Evolutionary conservation across 805 yeast species (phyloP).

Genomic region (Pichia ethanolica): DNA sequence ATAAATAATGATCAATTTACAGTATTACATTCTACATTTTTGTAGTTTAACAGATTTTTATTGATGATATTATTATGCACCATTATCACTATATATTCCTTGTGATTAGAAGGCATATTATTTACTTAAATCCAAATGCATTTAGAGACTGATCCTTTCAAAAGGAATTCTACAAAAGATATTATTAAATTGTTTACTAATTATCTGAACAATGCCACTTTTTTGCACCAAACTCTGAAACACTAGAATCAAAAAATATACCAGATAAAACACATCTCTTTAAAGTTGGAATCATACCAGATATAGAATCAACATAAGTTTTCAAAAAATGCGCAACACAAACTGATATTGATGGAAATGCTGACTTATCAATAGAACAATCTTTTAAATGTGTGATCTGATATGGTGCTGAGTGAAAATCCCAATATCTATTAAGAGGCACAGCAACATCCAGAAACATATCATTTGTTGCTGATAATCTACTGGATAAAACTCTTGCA

Average conservation of each 20-base stretch:
- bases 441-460: conserved; percentile 25
- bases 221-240: neutral
- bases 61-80: no score
- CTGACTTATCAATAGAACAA: conserved; percentile 39
- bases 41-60: no score
- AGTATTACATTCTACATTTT: no score
- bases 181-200: neutral
- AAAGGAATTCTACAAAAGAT: no score
- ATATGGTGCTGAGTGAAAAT: conserved; percentile 37
- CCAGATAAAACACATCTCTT: conserved; percentile 33
- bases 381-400: conserved; percentile 30
- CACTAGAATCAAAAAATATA: conserved; percentile 28
- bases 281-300: conserved; percentile 28
- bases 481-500: conserved; percentile 35
- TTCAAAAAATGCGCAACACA: conserved; percentile 42
- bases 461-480: conserved; percentile 23
- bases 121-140: no score
- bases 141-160: no score
- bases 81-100: no score
- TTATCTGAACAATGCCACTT: conserved; percentile 16
- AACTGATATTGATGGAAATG: conserved; percentile 33
- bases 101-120: no score
- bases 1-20: no score
- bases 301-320: conserved; percentile 33
- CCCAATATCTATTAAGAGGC: conserved; percentile 34